Evolutionary conservation across 176 grass and related monocot genomes (phyloP).

Genomic region (Aegilops speltoides): DNA sequence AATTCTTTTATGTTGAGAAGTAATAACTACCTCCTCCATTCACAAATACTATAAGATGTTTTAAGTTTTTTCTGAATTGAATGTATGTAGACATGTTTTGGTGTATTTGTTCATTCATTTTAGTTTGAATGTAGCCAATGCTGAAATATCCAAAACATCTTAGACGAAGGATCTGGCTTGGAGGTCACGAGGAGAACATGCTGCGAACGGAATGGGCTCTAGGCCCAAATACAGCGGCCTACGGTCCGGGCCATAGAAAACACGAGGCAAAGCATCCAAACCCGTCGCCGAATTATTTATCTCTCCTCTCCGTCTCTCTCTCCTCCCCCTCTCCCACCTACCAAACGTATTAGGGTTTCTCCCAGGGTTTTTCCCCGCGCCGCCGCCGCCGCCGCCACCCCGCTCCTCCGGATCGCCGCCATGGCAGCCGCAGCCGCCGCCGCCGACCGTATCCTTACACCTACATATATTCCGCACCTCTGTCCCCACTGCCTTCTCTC

Average conservation of each 20-base stretch:
- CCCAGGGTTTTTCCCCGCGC: conserved; percentile 36
- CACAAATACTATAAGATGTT: too few relatives aligned
- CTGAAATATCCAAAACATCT: too few relatives aligned
- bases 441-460: conserved; percentile 63
- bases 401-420: conserved; percentile 22
- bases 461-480: neutral
- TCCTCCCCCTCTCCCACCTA: neutral
- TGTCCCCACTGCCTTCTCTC: neutral
- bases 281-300: neutral
- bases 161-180: too few relatives aligned
- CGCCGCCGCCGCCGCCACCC: neutral
- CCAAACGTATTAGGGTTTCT: conserved; percentile 40
- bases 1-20: too few relatives aligned
- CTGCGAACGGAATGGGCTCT: neutral
- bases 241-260: neutral
- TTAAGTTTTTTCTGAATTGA: too few relatives aligned
- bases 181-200: too few relatives aligned
- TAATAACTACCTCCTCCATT: too few relatives aligned
- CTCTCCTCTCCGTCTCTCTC: neutral
- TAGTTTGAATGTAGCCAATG: too few relatives aligned
- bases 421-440: conserved; percentile 46
- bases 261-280: neutral
- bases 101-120: too few relatives aligned
- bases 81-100: too few relatives aligned
- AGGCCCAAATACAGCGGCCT: neutral